Percentiles rank a stretch among this genome's conserved stretches.
These are phyloP conservation scores for Pyronema omphalodes DNA, from an alignment of 495 filamentous ascomycete genomes.

Conservation along the genomic window DNA sequence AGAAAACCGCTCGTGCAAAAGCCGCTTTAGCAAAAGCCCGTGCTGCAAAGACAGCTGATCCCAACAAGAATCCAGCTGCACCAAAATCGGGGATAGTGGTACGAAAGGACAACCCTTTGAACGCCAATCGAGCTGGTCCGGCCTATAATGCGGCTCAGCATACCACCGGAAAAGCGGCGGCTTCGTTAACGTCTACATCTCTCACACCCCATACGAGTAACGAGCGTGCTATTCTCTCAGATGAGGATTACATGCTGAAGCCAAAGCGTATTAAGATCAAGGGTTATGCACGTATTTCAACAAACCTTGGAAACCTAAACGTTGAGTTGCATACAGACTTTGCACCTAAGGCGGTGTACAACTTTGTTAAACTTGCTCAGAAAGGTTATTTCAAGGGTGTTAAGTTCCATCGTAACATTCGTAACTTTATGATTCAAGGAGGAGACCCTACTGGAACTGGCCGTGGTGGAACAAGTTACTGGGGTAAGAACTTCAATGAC, in stretches of 20 bases:
- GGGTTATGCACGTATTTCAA: slow-evolving; percentile 78
- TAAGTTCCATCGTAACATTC: slow-evolving; percentile 78
- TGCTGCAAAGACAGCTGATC: slow-evolving; percentile 24
- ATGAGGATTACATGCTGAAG: slow-evolving; percentile 92
- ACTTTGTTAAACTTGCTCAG: slow-evolving; percentile 77
- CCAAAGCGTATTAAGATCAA: slow-evolving; percentile 71
- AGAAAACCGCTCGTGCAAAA: slow-evolving; percentile 76
- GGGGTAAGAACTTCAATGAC: slow-evolving; percentile 81
- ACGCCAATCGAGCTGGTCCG: slow-evolving; percentile 26
- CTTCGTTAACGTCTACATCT: slow-evolving; percentile 86
- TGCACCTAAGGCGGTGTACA: slow-evolving; percentile 87
- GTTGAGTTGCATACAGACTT: slow-evolving; percentile 81
- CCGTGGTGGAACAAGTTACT: slow-evolving; percentile 66
- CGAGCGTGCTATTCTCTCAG: slow-evolving; percentile 66
- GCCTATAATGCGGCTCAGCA: slow-evolving; percentile 76
- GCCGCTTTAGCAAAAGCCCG: slow-evolving; percentile 38
- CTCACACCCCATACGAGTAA: slow-evolving; percentile 76
- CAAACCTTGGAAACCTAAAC: slow-evolving; percentile 63
- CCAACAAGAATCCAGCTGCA: slow-evolving; percentile 19
- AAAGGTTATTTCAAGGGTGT: slow-evolving; percentile 75
- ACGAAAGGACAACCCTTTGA: slow-evolving; percentile 30
- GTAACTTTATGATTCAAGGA: slow-evolving; percentile 95
- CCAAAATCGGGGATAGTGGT: slow-evolving; percentile 18
- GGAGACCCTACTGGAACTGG: slow-evolving; percentile 88
- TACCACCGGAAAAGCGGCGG: slow-evolving; percentile 82